phyloP scores from a whole-genome alignment of 2,329 filamentous ascomycete genomes.

The Calcarisporium arbuscula region DNA sequence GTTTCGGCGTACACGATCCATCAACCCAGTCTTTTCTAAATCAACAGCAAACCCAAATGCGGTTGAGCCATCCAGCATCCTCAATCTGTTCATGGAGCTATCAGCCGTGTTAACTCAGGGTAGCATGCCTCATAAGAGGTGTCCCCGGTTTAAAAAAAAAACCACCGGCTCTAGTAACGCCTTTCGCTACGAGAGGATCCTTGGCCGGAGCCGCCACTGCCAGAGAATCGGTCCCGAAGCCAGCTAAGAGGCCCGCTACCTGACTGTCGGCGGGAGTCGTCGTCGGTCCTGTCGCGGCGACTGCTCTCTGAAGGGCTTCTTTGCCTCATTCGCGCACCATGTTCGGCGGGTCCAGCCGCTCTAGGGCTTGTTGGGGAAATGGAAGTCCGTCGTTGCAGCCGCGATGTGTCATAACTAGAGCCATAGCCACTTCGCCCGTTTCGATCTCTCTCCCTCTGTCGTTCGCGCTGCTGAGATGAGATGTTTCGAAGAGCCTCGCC shows the following conservation, averaged over 20 bases:
- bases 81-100: too few relatives aligned
- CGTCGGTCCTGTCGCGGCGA: conserved; percentile 20
- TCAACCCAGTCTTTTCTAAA: too few relatives aligned
- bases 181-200: conserved; percentile 22
- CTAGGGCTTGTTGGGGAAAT: conserved; percentile 31
- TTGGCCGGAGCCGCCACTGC: conserved; percentile 19
- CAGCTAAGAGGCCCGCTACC: conserved; percentile 34
- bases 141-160: conserved; percentile 1
- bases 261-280: conserved; percentile 24
- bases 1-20: too few relatives aligned
- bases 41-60: too few relatives aligned
- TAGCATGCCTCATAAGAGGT: too few relatives aligned
- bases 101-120: too few relatives aligned
- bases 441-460: conserved; percentile 18
- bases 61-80: too few relatives aligned
- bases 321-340: conserved; percentile 27
- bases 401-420: conserved; percentile 26
- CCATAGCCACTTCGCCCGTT: conserved; percentile 17
- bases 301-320: conserved; percentile 32
- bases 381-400: conserved; percentile 30
- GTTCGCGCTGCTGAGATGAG: conserved; percentile 18
- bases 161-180: conserved; percentile 17
- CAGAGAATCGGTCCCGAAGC: conserved; percentile 35
- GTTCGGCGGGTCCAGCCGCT: conserved; percentile 19
- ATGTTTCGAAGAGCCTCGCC: conserved; percentile 24